Percentiles rank a stretch among this genome's conserved stretches.
These are phyloP conservation scores for Clavispora fructus DNA, from an alignment of 805 yeast genomes.

Conservation along the genomic window DNA sequence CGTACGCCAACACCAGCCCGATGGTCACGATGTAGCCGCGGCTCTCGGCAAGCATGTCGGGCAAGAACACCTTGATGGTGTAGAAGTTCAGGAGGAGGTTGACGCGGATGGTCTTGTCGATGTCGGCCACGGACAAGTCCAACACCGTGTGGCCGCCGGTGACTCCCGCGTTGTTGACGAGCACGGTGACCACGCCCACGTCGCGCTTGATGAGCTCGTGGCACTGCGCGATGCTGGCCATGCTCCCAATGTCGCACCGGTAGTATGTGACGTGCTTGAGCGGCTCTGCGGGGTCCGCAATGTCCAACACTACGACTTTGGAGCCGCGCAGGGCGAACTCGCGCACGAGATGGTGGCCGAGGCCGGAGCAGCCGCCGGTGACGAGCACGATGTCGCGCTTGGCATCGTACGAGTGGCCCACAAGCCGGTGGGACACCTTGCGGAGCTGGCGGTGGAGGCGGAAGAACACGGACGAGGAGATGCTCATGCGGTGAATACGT, in stretches of 20 bases:
- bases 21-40: constrained; percentile 78
- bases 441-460: constrained; percentile 12
- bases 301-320: constrained; percentile 63
- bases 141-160: constrained; percentile 53
- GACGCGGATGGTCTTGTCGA: constrained; percentile 58
- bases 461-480: constrained; percentile 1
- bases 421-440: constrained; percentile 12
- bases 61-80: constrained; percentile 65
- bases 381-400: constrained; percentile 58
- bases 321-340: constrained; percentile 40
- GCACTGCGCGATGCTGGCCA: constrained; percentile 37
- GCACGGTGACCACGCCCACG: constrained; percentile 57
- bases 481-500: background rate
- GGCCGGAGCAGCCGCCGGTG: constrained; percentile 82
- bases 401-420: constrained; percentile 52
- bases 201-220: constrained; percentile 38
- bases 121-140: constrained; percentile 50
- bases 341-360: constrained; percentile 62
- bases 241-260: constrained; percentile 64
- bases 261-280: constrained; percentile 47
- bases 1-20: constrained; percentile 79
- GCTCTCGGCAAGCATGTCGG: constrained; percentile 55
- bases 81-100: constrained; percentile 69
- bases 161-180: constrained; percentile 86
- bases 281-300: constrained; percentile 36